Base-by-base conservation (phyloP, 139 green algal genomes). In the Choricystis sp. region DNA sequence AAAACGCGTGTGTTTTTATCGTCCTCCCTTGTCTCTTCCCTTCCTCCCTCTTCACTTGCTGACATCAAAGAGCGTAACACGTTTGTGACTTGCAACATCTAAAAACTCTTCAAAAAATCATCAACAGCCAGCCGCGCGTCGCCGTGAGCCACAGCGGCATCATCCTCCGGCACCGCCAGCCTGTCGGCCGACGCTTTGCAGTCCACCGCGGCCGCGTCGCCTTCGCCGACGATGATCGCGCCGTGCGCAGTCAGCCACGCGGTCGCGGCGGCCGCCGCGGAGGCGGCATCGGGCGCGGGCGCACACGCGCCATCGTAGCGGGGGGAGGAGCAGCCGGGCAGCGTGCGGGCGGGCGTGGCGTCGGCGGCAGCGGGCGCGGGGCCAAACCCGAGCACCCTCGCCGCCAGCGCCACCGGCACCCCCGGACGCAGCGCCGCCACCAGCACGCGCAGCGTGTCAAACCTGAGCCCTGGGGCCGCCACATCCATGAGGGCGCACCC, bases 61-160 rank as follows among this genome's bases (percentile, higher is more conserved):
- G n/a, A n/a, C n/a, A n/a, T n/a, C n/a, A n/a, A n/a, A n/a, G n/a
- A n/a, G n/a, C n/a, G n/a, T n/a, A n/a, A n/a, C n/a, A n/a, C n/a
- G n/a, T n/a, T n/a, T n/a, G n/a, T n/a, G n/a, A n/a, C n/a, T n/a
- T n/a, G n/a, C n/a, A n/a, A n/a, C n/a, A n/a, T n/a, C n/a, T n/a
- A n/a, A n/a, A n/a, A n/a, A n/a, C n/a, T n/a, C 25, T 61, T 73
- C 52, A 94, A 64, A 66, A 94, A 94, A 72, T 90, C 81, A 4
- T 73, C 69, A 26, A 93, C 67, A 25, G 65, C 69, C 5, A 94
- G 76, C 71, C 89, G 89, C 25, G 79, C 79, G 65, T 92, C 85
- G 0, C 81, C 87, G 26, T 77, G 69, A 16, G 66, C 69, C 26
- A 75, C 76, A 26, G 56, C 29, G 3, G 49, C 63, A 63, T 69